A percentile compares a stretch with the other conserved stretches of the same genome.
phyloP scores from a whole-genome alignment of 345 rosid genomes.

The Bruguiera parviflora region DNA sequence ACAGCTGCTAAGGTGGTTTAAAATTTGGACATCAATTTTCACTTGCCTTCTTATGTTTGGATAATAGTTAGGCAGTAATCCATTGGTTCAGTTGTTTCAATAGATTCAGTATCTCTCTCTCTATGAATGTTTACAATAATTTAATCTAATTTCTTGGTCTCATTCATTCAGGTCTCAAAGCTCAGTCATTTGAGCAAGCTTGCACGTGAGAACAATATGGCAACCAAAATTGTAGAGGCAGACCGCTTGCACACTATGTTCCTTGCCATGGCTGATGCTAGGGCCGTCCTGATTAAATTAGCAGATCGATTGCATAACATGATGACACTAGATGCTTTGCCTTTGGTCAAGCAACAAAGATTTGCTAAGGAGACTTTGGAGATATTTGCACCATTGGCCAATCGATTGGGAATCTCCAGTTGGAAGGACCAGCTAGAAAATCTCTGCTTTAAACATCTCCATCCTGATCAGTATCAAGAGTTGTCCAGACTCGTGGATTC shows the following conservation, averaged over 20 bases:
- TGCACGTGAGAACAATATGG: slow-evolving; percentile 91
- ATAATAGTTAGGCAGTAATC: not conserved
- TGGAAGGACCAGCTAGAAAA: slow-evolving; percentile 95
- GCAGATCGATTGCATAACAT: slow-evolving; percentile 98
- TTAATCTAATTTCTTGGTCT: slow-evolving; percentile 9
- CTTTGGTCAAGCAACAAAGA: slow-evolving; percentile 71
- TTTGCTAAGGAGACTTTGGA: slow-evolving; percentile 94
- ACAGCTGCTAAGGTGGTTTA: not conserved
- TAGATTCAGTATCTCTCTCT: not conserved
- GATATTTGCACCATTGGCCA: slow-evolving; percentile 87
- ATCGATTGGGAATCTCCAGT: slow-evolving; percentile 73
- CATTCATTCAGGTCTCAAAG: slow-evolving; percentile 68
- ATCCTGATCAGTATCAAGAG: slow-evolving; percentile 67
- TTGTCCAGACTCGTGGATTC: slow-evolving; percentile 69
- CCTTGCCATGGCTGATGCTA: slow-evolving; percentile 95
- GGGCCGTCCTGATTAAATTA: slow-evolving; percentile 91
- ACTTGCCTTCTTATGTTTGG: not conserved
- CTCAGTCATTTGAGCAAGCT: slow-evolving; percentile 92
- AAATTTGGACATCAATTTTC: not conserved
- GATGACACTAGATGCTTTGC: slow-evolving; percentile 81
- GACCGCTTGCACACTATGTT: slow-evolving; percentile 94
- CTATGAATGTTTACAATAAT: not conserved
- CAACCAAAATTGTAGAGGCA: slow-evolving; percentile 78
- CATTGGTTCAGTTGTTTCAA: too few relatives aligned
- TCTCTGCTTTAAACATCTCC: slow-evolving; percentile 83